These are phyloP conservation scores for Mycotypha africana DNA, from an alignment of 371 early-diverging fungal species.

Conservation along the genomic window DNA sequence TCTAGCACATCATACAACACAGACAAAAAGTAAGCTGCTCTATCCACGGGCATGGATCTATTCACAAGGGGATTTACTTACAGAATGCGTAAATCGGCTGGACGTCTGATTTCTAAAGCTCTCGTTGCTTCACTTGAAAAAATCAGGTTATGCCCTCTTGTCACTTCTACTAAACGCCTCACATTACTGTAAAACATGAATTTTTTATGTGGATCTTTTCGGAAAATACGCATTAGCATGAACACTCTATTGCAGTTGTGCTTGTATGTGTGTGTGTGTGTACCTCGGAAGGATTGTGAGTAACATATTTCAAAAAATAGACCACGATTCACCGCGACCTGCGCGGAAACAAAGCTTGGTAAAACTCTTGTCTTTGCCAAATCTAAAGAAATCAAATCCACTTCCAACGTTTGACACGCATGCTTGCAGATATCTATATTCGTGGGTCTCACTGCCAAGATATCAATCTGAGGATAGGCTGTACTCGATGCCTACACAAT, in stretches of 20 bases:
- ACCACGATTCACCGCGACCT: slow-evolving; percentile 72
- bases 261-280: neutral
- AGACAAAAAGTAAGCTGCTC: neutral
- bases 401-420: slow-evolving; percentile 73
- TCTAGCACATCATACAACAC: slow-evolving; percentile 12
- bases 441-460: slow-evolving; percentile 80
- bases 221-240: neutral
- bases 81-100: slow-evolving; percentile 84
- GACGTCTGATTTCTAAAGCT: slow-evolving; percentile 77
- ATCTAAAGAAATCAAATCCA: slow-evolving; percentile 90
- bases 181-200: slow-evolving; percentile 72
- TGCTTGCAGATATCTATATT: slow-evolving; percentile 72
- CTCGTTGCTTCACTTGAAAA: slow-evolving; percentile 73
- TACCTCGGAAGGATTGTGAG: slow-evolving; percentile 66
- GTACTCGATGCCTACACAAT: slow-evolving; percentile 41
- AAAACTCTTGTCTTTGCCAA: slow-evolving; percentile 35
- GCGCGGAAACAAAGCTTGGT: slow-evolving; percentile 68
- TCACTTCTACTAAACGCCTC: slow-evolving; percentile 68
- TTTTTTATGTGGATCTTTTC: slow-evolving; percentile 52
- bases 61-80: slow-evolving; percentile 25
- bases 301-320: slow-evolving; percentile 88
- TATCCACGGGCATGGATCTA: too few species aligned
- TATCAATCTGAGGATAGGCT: slow-evolving; percentile 60
- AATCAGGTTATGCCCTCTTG: slow-evolving; percentile 86
- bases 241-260: too few species aligned